Percentiles rank a stretch among this genome's conserved stretches.
Evolutionary conservation across 2,329 filamentous ascomycete species (phyloP).

Genomic region (Phaeosphaeria sp.): DNA sequence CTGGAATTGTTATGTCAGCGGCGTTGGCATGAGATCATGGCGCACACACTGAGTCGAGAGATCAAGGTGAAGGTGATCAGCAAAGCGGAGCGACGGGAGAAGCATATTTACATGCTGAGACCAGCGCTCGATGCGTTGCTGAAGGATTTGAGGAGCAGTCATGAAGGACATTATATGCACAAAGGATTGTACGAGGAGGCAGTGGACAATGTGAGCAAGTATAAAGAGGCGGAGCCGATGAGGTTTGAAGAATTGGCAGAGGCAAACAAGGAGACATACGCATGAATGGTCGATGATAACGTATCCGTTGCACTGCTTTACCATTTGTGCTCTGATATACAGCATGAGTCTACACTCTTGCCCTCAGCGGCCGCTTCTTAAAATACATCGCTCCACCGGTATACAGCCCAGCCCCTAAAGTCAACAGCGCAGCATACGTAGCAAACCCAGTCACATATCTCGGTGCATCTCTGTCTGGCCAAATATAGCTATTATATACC

Average conservation of each 20-base stretch:
- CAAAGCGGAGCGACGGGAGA: conserved; percentile 5
- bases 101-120: conserved; percentile 2
- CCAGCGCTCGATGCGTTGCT: conserved; percentile 6
- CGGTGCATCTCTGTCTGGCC: conserved; percentile 7
- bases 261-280: conserved; percentile 1
- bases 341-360: neutral
- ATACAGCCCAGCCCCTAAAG: conserved; percentile 4
- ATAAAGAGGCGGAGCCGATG: conserved; percentile 10
- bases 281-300: neutral
- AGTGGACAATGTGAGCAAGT: conserved; percentile 19
- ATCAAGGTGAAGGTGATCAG: conserved; percentile 8
- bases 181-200: conserved; percentile 26
- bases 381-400: conserved; percentile 1
- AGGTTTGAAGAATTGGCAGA: conserved; percentile 11
- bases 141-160: conserved; percentile 60
- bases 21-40: conserved; percentile 4
- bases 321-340: neutral
- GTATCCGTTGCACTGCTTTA: neutral
- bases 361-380: conserved; percentile 2
- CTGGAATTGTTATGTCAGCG: neutral
- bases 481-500: conserved; percentile 11
- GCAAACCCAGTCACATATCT: conserved; percentile 8
- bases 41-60: conserved; percentile 4
- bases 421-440: conserved; percentile 5
- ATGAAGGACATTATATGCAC: conserved; percentile 51